phyloP scores from a whole-genome alignment of 805 yeast species.

The Ogataea thermomethanolica region DNA sequence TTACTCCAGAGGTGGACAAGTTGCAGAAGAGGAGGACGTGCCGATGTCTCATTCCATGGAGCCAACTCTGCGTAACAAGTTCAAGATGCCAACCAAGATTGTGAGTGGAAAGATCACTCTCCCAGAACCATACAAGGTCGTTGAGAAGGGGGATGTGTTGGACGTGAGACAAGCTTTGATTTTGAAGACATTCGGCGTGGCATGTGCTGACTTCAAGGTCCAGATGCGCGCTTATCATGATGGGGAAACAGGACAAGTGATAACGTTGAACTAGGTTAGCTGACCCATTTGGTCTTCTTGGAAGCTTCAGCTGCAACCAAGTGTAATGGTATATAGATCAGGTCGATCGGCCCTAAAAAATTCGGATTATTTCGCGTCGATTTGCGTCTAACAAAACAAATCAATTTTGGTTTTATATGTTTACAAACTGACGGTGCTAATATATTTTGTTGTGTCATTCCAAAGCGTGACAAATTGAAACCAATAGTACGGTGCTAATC shows the following conservation, averaged over 20 bases:
- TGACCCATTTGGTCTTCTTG: no score
- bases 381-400: conserved; percentile 6
- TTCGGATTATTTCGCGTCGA: conserved; percentile 5
- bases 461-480: not conserved
- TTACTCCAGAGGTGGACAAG: conserved; percentile 93
- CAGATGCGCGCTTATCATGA: conserved; percentile 74
- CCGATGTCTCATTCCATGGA: conserved; percentile 97
- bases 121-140: conserved; percentile 73
- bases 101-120: conserved; percentile 83
- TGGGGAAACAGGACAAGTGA: conserved; percentile 44
- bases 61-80: conserved; percentile 83
- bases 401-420: conserved; percentile 5
- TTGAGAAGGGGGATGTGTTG: conserved; percentile 72
- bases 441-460: not conserved
- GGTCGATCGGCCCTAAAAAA: conserved; percentile 13
- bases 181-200: conserved; percentile 92
- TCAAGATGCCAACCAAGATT: conserved; percentile 87
- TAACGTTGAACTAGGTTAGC: conserved; percentile 5
- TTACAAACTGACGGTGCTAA: conserved; percentile 4
- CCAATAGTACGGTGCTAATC: not conserved
- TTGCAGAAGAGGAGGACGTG: conserved; percentile 86
- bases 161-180: conserved; percentile 90
- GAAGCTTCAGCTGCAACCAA: not conserved
- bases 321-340: conserved; percentile 8
- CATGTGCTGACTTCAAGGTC: conserved; percentile 87